A percentile compares a stretch with the other conserved stretches of the same genome.
phyloP scores from a whole-genome alignment of 2,329 filamentous ascomycete genomes.

The Phialemonium atrogriseum region DNA sequence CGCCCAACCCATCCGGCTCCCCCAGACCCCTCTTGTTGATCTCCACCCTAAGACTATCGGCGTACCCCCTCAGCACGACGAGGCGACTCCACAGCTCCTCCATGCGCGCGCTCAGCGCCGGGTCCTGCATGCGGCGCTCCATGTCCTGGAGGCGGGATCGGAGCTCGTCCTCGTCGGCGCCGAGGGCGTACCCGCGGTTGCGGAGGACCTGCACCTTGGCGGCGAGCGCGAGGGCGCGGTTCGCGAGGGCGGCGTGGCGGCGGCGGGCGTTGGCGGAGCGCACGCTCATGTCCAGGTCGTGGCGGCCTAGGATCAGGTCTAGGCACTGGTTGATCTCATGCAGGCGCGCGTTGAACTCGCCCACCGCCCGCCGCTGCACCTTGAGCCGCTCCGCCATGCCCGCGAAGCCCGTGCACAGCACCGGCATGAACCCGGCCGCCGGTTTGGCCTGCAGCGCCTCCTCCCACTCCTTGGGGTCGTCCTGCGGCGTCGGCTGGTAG shows the following conservation, averaged over 20 bases:
- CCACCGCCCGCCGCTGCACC: conserved; percentile 61
- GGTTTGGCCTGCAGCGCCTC: conserved; percentile 76
- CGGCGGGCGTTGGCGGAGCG: conserved; percentile 64
- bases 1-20: conserved; percentile 51
- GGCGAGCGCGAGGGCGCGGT: conserved; percentile 65
- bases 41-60: conserved; percentile 64
- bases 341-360: conserved; percentile 60
- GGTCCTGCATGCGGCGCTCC: conserved; percentile 64
- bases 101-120: conserved; percentile 63
- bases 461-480: conserved; percentile 75
- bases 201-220: conserved; percentile 73
- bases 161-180: conserved; percentile 70
- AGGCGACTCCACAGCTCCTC: conserved; percentile 83
- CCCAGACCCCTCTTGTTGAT: conserved; percentile 57
- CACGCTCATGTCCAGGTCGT: conserved; percentile 70
- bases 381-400: conserved; percentile 64
- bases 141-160: conserved; percentile 62
- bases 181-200: conserved; percentile 74
- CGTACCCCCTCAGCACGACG: conserved; percentile 65
- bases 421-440: conserved; percentile 66
- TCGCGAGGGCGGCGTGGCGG: conserved; percentile 63
- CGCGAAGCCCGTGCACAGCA: conserved; percentile 65
- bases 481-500: conserved; percentile 60
- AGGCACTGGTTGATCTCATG: conserved; percentile 74
- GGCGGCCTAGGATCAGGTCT: conserved; percentile 62